These are phyloP conservation scores for Evansstolkia leycettana DNA, from an alignment of 495 filamentous ascomycete species.

Conservation along the genomic window DNA sequence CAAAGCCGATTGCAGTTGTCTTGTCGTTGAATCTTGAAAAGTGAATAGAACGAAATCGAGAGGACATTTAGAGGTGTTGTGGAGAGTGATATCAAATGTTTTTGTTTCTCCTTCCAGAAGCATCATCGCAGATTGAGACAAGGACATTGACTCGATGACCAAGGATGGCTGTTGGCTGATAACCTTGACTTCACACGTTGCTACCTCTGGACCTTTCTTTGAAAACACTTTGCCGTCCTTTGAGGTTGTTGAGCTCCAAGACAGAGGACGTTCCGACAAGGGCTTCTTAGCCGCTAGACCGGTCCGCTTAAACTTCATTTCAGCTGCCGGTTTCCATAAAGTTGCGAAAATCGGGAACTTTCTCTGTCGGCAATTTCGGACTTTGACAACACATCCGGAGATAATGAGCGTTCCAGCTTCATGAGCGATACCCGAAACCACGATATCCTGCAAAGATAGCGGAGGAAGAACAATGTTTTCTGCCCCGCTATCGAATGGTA, in stretches of 20 bases:
- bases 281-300: slow-evolving; percentile 50
- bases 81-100: slow-evolving; percentile 65
- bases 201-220: slow-evolving; percentile 24
- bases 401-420: slow-evolving; percentile 56
- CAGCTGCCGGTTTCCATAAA: slow-evolving; percentile 59
- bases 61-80: slow-evolving; percentile 63
- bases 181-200: slow-evolving; percentile 46
- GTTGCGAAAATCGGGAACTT: slow-evolving; percentile 72
- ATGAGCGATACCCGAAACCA: slow-evolving; percentile 55
- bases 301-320: slow-evolving; percentile 62
- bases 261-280: slow-evolving; percentile 38
- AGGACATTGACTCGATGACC: slow-evolving; percentile 58
- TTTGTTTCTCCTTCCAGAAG: slow-evolving; percentile 76
- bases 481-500: slow-evolving; percentile 51
- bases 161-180: slow-evolving; percentile 68
- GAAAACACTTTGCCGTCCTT: slow-evolving; percentile 25
- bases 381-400: slow-evolving; percentile 65
- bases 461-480: slow-evolving; percentile 61
- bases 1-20: slow-evolving; percentile 60
- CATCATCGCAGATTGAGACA: slow-evolving; percentile 82
- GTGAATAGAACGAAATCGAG: slow-evolving; percentile 80
- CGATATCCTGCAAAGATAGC: slow-evolving; percentile 66
- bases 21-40: slow-evolving; percentile 78
- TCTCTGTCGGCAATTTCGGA: slow-evolving; percentile 68
- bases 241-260: slow-evolving; percentile 38